Conservation (phyloP, 2,329 filamentous ascomycete species). For the Colletotrichum melonis region DNA sequence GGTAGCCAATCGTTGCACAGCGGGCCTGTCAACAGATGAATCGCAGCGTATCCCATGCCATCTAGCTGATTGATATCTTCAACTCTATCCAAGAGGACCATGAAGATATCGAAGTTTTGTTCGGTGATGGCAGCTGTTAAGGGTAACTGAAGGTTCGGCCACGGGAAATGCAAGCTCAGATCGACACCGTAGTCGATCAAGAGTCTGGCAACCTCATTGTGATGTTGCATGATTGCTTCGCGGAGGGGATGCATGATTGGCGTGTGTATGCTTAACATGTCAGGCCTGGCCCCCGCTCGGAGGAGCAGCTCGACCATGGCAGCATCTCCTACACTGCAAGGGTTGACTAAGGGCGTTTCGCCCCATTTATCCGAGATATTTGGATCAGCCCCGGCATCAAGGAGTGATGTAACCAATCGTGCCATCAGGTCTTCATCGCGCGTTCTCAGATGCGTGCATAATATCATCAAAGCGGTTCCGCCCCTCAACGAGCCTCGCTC, state of each 20-base stretch:
- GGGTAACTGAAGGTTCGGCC: neutral
- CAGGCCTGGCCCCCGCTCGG: conserved; percentile 30
- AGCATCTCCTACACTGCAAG: conserved; percentile 24
- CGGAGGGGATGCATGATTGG: conserved; percentile 8
- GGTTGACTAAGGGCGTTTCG: conserved; percentile 17
- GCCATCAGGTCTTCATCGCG: conserved; percentile 1
- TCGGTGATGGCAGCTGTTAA: conserved; percentile 32
- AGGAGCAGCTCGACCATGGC: conserved; percentile 34
- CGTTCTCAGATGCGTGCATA: conserved; percentile 22
- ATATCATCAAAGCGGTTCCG: conserved; percentile 23
- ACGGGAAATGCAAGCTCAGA: neutral
- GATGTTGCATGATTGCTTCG: conserved; percentile 9
- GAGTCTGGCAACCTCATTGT: neutral
- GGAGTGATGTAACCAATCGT: conserved; percentile 21
- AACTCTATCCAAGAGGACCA: neutral
- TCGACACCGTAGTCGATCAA: conserved; percentile 16
- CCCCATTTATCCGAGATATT: conserved; percentile 32
- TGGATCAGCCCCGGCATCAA: conserved; percentile 34
- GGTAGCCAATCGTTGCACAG: conserved; percentile 31
- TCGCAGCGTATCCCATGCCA: conserved; percentile 32
- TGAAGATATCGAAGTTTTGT: conserved; percentile 34
- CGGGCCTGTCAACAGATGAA: conserved; percentile 35
- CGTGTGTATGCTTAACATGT: conserved; percentile 26
- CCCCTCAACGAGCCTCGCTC: conserved; percentile 18
- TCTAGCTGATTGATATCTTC: conserved; percentile 31